Conservation (phyloP, 1,139 yeast species). For the Blastobotrys illinoisensis region DNA sequence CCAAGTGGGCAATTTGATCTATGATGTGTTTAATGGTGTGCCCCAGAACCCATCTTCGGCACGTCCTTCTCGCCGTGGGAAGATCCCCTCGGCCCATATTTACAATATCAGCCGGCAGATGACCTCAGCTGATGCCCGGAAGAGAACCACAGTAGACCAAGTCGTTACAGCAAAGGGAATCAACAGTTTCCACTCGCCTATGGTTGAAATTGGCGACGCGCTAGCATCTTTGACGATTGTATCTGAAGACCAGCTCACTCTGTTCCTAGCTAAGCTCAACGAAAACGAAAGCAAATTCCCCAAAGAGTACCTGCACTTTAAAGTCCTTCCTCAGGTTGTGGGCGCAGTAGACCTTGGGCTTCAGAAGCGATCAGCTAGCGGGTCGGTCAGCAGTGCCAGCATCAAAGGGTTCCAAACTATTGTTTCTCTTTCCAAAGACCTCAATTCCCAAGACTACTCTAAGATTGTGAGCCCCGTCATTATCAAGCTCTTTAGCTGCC, state of each 20-base stretch:
- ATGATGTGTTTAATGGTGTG: conserved; percentile 40
- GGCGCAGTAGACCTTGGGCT: conserved; percentile 15
- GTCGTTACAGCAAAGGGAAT: conserved; percentile 36
- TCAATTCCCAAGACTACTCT: conserved; percentile 40
- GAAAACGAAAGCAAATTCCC: conserved; percentile 40
- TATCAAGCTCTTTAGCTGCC: conserved; percentile 54
- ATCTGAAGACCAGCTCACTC: conserved; percentile 46
- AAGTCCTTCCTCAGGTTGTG: conserved; percentile 65
- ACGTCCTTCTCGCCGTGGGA: conserved; percentile 14
- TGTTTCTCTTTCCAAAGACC: conserved; percentile 33
- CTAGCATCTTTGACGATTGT: conserved; percentile 51
- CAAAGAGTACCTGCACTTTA: conserved; percentile 54
- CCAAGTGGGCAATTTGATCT: conserved; percentile 54
- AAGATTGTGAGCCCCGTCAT: conserved; percentile 57
- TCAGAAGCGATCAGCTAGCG: conserved; percentile 2
- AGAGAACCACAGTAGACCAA: conserved; percentile 45
- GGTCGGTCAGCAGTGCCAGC: conserved; percentile 1
- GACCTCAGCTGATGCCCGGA: conserved; percentile 23
- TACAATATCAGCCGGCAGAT: conserved; percentile 25
- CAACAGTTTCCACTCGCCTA: conserved; percentile 37
- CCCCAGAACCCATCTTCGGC: conserved; percentile 13
- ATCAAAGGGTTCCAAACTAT: conserved; percentile 21
- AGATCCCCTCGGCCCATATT: conserved; percentile 19
- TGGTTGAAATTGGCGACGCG: conserved; percentile 46
- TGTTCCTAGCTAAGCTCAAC: conserved; percentile 46